phyloP scores from a whole-genome alignment of 345 rosid species.

The Dipteronia dyeriana region DNA sequence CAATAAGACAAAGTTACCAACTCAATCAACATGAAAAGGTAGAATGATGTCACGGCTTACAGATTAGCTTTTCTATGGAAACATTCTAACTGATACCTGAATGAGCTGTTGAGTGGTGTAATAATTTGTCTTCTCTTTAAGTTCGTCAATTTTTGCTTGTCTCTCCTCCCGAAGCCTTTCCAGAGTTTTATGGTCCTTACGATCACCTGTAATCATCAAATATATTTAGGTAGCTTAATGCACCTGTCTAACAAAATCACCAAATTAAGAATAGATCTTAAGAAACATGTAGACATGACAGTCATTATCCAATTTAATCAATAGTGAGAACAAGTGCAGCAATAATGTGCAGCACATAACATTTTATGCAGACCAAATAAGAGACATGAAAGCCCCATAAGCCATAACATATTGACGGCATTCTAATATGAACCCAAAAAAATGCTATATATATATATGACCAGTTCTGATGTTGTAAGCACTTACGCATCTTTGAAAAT shows the following conservation, averaged over 20 bases:
- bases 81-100: constrained; percentile 52
- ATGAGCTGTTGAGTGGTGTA: constrained; percentile 90
- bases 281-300: not conserved
- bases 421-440: no score
- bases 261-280: not conserved
- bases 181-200: constrained; percentile 76
- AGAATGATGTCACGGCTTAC: not conserved
- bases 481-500: constrained; percentile 71
- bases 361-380: not conserved
- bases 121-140: constrained; percentile 92
- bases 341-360: not conserved
- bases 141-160: constrained; percentile 87
- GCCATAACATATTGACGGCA: no score
- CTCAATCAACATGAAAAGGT: not conserved
- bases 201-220: constrained; percentile 56
- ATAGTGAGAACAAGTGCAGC: not conserved
- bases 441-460: not conserved
- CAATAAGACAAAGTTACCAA: not conserved
- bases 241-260: constrained; percentile 1
- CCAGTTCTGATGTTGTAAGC: not conserved
- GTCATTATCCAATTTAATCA: not conserved
- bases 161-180: constrained; percentile 88
- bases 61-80: not conserved
- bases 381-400: not conserved
- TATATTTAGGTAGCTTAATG: constrained; percentile 9